Percentiles rank a stretch among this genome's conserved stretches.
phyloP scores from a whole-genome alignment of 805 yeast species.

The Candida multigemmis region DNA sequence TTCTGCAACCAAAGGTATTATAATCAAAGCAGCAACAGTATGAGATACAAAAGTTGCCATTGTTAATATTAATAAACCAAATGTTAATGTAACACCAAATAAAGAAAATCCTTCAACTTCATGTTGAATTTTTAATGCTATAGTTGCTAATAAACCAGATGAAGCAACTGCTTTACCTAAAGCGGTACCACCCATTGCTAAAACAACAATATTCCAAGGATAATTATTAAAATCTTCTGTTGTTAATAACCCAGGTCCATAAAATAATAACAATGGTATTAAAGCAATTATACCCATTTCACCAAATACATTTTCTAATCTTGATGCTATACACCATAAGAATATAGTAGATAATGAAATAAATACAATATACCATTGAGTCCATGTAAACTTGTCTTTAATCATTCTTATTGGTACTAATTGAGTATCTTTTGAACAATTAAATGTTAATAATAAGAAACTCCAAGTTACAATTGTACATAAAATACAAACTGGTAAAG shows the following conservation, averaged over 20 bases:
- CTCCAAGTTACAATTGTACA: slow-evolving; percentile 36
- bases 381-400: slow-evolving; percentile 57
- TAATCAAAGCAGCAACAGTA: slow-evolving; percentile 92
- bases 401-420: slow-evolving; percentile 51
- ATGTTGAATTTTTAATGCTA: slow-evolving; percentile 61
- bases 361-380: slow-evolving; percentile 66
- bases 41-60: slow-evolving; percentile 95
- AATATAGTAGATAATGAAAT: slow-evolving; percentile 68
- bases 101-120: slow-evolving; percentile 60
- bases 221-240: slow-evolving; percentile 93
- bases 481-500: slow-evolving; percentile 37
- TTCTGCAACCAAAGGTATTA: slow-evolving; percentile 83
- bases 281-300: slow-evolving; percentile 96
- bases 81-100: slow-evolving; percentile 65
- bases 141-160: slow-evolving; percentile 74
- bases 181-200: slow-evolving; percentile 98
- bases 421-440: slow-evolving; percentile 36
- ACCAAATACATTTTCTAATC: slow-evolving; percentile 66
- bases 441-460: slow-evolving; percentile 47
- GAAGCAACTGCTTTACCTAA: slow-evolving; percentile 91
- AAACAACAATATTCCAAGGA: slow-evolving; percentile 90
- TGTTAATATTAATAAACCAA: slow-evolving; percentile 72
- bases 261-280: slow-evolving; percentile 81
- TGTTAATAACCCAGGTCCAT: slow-evolving; percentile 80
- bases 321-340: slow-evolving; percentile 85